These are phyloP conservation scores for Camelina sativa DNA, from an alignment of 345 rosid species.

Conservation along the genomic window DNA sequence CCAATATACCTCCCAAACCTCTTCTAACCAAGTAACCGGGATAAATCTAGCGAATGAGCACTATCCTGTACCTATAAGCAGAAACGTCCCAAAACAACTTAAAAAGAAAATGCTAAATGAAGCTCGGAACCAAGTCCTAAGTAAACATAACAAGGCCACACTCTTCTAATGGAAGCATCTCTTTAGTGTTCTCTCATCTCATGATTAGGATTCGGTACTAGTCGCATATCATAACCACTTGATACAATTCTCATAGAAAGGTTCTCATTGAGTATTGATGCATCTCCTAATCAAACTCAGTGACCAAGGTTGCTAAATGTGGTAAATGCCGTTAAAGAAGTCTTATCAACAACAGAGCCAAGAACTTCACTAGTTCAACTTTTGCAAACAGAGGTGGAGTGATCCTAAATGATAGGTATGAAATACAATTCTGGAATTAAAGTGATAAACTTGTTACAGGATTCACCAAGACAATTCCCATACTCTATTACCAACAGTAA, in stretches of 20 bases:
- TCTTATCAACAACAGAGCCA: not conserved
- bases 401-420: not conserved
- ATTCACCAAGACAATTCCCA: not conserved
- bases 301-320: not conserved
- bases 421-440: not conserved
- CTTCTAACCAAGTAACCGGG: not conserved
- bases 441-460: not conserved
- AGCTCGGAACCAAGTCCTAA: not conserved
- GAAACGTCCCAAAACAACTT: not conserved
- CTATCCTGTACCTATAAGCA: not conserved
- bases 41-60: not conserved
- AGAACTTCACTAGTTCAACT: constrained; percentile 7
- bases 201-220: too few relatives aligned
- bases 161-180: too few relatives aligned
- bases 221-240: too few relatives aligned
- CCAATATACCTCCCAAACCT: not conserved
- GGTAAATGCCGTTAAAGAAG: not conserved
- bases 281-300: not conserved
- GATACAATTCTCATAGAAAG: too few relatives aligned
- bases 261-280: not conserved
- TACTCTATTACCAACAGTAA: not conserved
- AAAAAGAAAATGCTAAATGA: not conserved
- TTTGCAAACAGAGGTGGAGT: not conserved
- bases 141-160: not conserved
- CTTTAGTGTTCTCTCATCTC: too few relatives aligned